These are phyloP conservation scores for Gonium pectorale DNA, from an alignment of 139 green algal species.

Conservation along the genomic window DNA sequence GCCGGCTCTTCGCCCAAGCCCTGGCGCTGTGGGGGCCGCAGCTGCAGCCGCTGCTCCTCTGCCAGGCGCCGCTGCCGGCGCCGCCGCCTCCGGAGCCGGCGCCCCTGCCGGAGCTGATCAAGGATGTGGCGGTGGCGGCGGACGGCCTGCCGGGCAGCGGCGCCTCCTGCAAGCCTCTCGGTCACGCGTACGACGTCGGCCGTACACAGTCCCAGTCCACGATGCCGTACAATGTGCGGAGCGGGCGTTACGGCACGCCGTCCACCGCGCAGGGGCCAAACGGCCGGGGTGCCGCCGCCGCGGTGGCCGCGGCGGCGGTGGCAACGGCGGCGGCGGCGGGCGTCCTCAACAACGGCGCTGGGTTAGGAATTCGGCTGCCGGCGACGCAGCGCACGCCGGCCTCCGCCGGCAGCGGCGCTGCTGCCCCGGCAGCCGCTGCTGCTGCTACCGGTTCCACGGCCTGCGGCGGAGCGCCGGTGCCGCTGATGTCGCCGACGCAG, in stretches of 20 bases:
- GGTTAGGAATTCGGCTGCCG: no score
- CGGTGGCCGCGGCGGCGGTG: no score
- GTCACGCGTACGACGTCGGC: not conserved
- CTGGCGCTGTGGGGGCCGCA: constrained; percentile 6
- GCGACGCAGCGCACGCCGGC: constrained; percentile 3
- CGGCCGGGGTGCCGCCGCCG: no score
- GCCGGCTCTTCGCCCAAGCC: constrained; percentile 3
- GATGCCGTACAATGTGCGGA: constrained; percentile 13
- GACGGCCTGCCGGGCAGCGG: no score
- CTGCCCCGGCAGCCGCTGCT: not conserved
- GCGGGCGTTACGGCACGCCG: not conserved
- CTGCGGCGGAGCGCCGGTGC: no score
- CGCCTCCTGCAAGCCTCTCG: no score
- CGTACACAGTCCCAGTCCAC: constrained; percentile 1
- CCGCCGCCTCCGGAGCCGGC: not conserved
- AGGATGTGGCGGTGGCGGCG: no score
- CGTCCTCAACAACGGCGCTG: no score
- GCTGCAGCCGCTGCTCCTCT: not conserved
- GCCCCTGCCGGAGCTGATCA: not conserved
- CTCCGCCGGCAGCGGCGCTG: not conserved
- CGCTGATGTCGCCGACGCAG: no score
- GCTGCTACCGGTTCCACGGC: no score
- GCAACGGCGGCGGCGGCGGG: no score
- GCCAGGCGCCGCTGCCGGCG: not conserved
- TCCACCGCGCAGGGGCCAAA: not conserved